These are phyloP conservation scores for Yamadazyma diddensiae DNA, from an alignment of 1,139 yeast genomes.

Conservation along the genomic window DNA sequence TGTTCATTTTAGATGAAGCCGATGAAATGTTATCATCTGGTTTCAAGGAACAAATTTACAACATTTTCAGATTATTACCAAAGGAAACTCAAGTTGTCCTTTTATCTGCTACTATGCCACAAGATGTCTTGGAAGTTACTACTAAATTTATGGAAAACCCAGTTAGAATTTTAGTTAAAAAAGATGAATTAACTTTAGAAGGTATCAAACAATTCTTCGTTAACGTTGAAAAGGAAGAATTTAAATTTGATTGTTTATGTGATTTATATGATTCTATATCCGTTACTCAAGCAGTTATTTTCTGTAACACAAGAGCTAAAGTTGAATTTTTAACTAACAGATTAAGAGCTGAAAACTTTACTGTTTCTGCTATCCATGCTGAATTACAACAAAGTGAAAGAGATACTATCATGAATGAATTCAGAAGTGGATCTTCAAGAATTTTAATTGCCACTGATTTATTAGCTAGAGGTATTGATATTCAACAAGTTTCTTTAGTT, in stretches of 20 bases:
- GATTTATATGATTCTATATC: constrained; percentile 97
- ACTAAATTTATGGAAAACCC: constrained; percentile 97
- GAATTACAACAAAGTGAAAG: constrained; percentile 96
- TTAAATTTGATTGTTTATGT: constrained; percentile 92
- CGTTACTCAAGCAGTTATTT: constrained; percentile 97
- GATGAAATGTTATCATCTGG: constrained; percentile 98
- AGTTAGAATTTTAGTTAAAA: constrained; percentile 93
- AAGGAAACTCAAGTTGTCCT: constrained; percentile 94
- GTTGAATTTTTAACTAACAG: constrained; percentile 91
- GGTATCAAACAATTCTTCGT: constrained; percentile 97
- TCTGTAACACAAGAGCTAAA: constrained; percentile 98
- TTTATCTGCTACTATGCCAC: constrained; percentile 97
- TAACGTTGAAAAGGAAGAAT: constrained; percentile 89
- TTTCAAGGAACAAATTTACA: constrained; percentile 96
- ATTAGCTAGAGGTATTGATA: constrained; percentile 99
- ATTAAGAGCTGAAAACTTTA: constrained; percentile 83
- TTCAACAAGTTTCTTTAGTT: constrained; percentile 97
- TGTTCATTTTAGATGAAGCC: constrained; percentile 98
- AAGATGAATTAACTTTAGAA: constrained; percentile 96
- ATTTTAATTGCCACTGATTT: constrained; percentile 95
- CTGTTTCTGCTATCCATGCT: constrained; percentile 97
- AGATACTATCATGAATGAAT: constrained; percentile 97
- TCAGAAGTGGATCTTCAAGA: constrained; percentile 98
- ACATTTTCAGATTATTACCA: constrained; percentile 92
- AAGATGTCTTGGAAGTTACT: constrained; percentile 94